A percentile compares a stretch with the other conserved stretches of the same genome.
Evolutionary conservation across 768 basidiomycete species (phyloP).

Genomic region (Termitomyces sp.): DNA sequence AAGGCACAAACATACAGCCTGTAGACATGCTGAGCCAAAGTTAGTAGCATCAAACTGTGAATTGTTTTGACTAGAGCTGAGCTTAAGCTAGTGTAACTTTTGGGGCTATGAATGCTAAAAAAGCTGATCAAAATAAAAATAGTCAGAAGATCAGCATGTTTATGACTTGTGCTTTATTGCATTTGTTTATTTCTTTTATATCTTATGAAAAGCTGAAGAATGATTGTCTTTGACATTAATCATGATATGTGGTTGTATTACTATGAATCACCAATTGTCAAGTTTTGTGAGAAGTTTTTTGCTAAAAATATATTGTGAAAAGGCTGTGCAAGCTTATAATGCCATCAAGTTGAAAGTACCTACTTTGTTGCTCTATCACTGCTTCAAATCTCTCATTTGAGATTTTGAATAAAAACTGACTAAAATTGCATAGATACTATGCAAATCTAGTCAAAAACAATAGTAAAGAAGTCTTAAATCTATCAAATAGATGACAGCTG

Average conservation of each 20-base stretch:
- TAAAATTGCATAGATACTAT: too few species aligned
- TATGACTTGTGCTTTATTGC: not conserved
- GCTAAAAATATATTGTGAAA: not conserved
- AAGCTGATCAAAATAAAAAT: not conserved
- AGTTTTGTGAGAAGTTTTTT: not conserved
- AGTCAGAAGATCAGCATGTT: not conserved
- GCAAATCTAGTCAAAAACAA: too few species aligned
- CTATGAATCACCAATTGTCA: not conserved
- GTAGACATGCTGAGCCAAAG: conserved; percentile 38
- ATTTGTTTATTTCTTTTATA: not conserved
- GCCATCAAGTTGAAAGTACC: too few species aligned
- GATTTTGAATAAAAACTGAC: not conserved
- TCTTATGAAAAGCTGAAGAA: not conserved
- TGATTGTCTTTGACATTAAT: not conserved
- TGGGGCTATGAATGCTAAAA: conserved; percentile 19
- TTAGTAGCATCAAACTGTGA: conserved; percentile 36
- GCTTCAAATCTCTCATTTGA: too few species aligned
- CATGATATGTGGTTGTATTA: not conserved
- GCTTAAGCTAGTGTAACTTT: conserved; percentile 28
- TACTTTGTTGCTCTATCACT: not conserved
- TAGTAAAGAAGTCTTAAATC: not conserved
- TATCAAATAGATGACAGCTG: not conserved
- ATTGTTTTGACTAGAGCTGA: conserved; percentile 34
- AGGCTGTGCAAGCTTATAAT: too few species aligned
- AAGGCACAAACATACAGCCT: conserved; percentile 24